Conservation (phyloP, 106 monocot species). For the Platanthera zijinensis region DNA sequence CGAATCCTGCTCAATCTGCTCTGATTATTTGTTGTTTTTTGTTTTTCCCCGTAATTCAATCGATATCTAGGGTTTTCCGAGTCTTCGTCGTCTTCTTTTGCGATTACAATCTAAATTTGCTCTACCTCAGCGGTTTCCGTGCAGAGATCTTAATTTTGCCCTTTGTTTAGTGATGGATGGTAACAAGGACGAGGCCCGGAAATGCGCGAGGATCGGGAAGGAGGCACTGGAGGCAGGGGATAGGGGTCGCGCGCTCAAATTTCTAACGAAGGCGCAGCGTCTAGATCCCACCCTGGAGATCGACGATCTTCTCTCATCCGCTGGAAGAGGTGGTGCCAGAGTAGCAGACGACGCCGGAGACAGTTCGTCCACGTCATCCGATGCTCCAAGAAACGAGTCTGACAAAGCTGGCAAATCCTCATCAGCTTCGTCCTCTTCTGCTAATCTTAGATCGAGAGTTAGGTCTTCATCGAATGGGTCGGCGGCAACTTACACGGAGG, state of each 20-base stretch:
- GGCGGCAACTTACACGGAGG: slow-evolving; percentile 67
- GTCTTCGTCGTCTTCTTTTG: not conserved
- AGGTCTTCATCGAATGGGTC: slow-evolving; percentile 15
- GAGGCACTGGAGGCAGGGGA: slow-evolving; percentile 61
- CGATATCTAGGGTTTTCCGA: not conserved
- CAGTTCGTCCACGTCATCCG: slow-evolving; percentile 10
- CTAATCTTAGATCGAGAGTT: slow-evolving; percentile 11
- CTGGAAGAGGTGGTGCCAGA: slow-evolving; percentile 2
- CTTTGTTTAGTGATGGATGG: slow-evolving; percentile 55
- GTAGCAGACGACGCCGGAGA: slow-evolving; percentile 4
- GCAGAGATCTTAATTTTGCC: not conserved
- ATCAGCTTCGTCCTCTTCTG: slow-evolving; percentile 7
- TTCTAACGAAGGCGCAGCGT: slow-evolving; percentile 72
- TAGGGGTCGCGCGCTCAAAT: slow-evolving; percentile 57
- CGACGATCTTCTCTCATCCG: slow-evolving; percentile 46
- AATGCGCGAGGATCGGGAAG: slow-evolving; percentile 72
- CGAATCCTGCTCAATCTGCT: not conserved
- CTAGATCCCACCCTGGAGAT: slow-evolving; percentile 74
- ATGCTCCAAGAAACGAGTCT: not conserved
- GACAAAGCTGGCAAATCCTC: not conserved
- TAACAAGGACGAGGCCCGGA: slow-evolving; percentile 91
- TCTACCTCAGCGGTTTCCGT: not conserved
- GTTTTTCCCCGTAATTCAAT: not conserved
- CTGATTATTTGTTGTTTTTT: not conserved
- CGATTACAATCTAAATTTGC: not conserved